Base-by-base conservation (phyloP, 352 stramenopile species). In the Hyaloperonospora arabidopsidis region DNA sequence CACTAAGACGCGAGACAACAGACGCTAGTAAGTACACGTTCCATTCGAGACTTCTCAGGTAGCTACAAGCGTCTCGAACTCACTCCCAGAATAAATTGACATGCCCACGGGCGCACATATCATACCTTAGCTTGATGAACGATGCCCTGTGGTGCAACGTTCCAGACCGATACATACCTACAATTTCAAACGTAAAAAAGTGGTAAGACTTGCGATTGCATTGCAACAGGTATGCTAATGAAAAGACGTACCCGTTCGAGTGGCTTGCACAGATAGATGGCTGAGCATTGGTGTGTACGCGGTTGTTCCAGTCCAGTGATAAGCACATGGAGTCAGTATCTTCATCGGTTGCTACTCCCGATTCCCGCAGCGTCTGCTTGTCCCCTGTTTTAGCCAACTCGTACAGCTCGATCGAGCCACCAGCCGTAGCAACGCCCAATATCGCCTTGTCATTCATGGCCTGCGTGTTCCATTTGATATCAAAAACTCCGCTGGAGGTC, bases 221-320 rank as follows among this genome's bases (percentile, higher is more conserved):
- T 54, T 36, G 21, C 45, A 18, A 40, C 54, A 8, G 25, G 25
- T 32, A 59, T 47, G 17, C 28, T 45, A 50, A 55, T 2, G 6
- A 22, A 28, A 21, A 23, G 41, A 51, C 52, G 52, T 76, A 93
- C 83, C 84, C 81, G 62, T 94, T 76, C 39, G 81, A 88, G 52
- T 90, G 78, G 58, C 84, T 94, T 18, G 89, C 77, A 50, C 78
- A 88, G 40, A 94, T 71, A 40, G 63, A 69, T 3, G 84, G 81
- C 21, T 87, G 64, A 12, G 53, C 25, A 28, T 54, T 71, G 3
- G 66, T 18, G 14, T 71, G 57, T 22, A 86, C 72, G 39, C 79
- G 77, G 50, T 92, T 88, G 61, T 66, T 91, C 84, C 84, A 94
- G 62, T 94, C 84, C 38, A 94, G 66, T 29, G 84, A 94, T 36